Evolutionary conservation across 176 grass and related monocot genomes (phyloP).

Genomic region (Eragrostis nindensis): DNA sequence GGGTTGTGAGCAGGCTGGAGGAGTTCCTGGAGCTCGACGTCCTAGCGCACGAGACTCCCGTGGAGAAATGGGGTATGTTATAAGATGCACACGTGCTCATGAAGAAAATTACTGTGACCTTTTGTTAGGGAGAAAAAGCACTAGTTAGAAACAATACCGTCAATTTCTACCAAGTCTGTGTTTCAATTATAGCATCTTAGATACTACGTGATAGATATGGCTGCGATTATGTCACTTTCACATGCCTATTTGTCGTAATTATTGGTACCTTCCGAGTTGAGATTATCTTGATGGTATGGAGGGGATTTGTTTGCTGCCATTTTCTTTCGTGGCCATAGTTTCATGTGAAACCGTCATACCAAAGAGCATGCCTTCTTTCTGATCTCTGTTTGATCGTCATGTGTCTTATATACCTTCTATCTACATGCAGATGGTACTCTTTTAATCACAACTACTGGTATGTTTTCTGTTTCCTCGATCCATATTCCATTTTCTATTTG

Average conservation of each 20-base stretch:
- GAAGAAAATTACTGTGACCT: neutral
- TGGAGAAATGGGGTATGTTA: slow-evolving; percentile 61
- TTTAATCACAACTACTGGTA: slow-evolving; percentile 71
- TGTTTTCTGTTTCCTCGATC: slow-evolving; percentile 18
- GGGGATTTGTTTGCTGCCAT: neutral
- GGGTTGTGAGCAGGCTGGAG: slow-evolving; percentile 65
- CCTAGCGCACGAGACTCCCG: slow-evolving; percentile 15
- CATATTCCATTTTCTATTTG: neutral
- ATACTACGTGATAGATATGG: neutral
- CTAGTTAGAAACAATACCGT: slow-evolving; percentile 4
- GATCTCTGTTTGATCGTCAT: slow-evolving; percentile 10
- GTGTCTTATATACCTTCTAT: slow-evolving; percentile 40
- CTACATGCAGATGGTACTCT: slow-evolving; percentile 69
- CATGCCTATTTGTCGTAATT: neutral
- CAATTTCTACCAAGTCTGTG: neutral
- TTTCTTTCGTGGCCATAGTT: neutral
- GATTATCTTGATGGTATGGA: neutral
- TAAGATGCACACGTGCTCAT: neutral
- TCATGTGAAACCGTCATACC: neutral
- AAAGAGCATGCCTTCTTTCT: neutral
- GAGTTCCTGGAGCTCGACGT: slow-evolving; percentile 61
- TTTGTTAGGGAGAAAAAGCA: neutral
- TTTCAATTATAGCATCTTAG: neutral
- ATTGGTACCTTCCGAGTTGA: neutral
- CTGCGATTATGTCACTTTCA: neutral